phyloP scores from a whole-genome alignment of 805 yeast species.

The Ogataea thermomethanolica region DNA sequence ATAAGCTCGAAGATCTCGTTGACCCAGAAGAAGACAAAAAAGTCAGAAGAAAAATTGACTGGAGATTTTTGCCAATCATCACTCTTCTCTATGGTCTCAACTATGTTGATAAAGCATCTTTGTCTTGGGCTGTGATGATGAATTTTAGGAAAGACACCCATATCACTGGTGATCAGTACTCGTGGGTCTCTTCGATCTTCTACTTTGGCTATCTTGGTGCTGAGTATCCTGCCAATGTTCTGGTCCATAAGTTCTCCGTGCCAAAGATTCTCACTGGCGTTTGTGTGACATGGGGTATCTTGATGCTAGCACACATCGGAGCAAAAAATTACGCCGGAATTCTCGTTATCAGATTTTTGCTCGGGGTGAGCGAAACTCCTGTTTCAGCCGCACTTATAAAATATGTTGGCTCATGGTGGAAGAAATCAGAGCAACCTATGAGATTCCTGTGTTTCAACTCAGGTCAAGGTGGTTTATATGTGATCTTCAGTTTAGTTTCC shows the following conservation, averaged over 20 bases:
- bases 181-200: constrained; percentile 34
- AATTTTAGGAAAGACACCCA: constrained; percentile 48
- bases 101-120: constrained; percentile 22
- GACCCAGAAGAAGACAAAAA: constrained; percentile 29
- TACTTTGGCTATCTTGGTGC: constrained; percentile 39
- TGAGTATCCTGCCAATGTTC: constrained; percentile 50
- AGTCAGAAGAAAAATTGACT: constrained; percentile 38
- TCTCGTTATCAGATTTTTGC: constrained; percentile 41
- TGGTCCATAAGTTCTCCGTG: constrained; percentile 55
- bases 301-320: constrained; percentile 47
- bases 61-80: constrained; percentile 34
- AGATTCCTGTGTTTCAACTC: constrained; percentile 38
- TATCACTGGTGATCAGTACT: constrained; percentile 40
- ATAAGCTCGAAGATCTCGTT: constrained; percentile 1
- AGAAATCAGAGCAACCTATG: constrained; percentile 40
- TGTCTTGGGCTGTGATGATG: constrained; percentile 46
- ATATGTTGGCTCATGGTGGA: constrained; percentile 56
- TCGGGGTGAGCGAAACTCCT: constrained; percentile 51
- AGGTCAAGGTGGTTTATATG: constrained; percentile 41
- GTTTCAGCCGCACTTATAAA: constrained; percentile 56
- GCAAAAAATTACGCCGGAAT: constrained; percentile 43
- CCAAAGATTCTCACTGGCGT: constrained; percentile 43
- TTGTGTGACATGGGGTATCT: constrained; percentile 61
- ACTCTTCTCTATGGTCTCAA: constrained; percentile 22
- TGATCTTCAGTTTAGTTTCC: constrained; percentile 49